These are phyloP conservation scores for Beauveria sp. DNA, from an alignment of 2,329 filamentous ascomycete species.

Conservation along the genomic window DNA sequence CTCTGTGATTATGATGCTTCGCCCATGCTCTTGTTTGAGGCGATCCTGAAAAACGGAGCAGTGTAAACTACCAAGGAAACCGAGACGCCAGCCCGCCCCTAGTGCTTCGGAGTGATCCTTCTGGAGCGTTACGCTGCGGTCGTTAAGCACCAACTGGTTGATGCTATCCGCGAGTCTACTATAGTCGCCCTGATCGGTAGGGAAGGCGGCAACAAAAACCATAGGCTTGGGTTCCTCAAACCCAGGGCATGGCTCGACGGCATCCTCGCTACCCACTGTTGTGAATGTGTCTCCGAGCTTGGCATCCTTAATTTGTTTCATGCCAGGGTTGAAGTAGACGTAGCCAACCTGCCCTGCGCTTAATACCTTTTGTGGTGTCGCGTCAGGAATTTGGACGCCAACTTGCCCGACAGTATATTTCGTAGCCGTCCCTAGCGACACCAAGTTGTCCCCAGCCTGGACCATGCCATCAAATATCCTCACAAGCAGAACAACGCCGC, in stretches of 20 bases:
- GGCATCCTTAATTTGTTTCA: slow-evolving; percentile 94
- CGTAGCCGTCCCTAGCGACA: slow-evolving; percentile 79
- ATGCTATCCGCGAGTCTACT: slow-evolving; percentile 87
- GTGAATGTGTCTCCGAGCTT: slow-evolving; percentile 96
- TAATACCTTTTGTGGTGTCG: slow-evolving; percentile 71
- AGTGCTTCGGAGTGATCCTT: slow-evolving; percentile 94
- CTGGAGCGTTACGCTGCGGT: slow-evolving; percentile 85
- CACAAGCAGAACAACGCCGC: slow-evolving; percentile 85
- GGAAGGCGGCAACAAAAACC: slow-evolving; percentile 97
- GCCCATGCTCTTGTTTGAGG: slow-evolving; percentile 85
- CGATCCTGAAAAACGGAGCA: slow-evolving; percentile 99
- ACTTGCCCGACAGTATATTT: slow-evolving; percentile 95
- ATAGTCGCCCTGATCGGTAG: slow-evolving; percentile 84
- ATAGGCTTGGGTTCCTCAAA: slow-evolving; percentile 98
- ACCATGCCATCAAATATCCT: slow-evolving; percentile 85
- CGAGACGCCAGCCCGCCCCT: slow-evolving; percentile 87
- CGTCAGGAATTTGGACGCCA: slow-evolving; percentile 88
- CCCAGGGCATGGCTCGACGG: slow-evolving; percentile 75
- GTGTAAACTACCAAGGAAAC: slow-evolving; percentile 92
- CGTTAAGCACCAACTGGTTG: slow-evolving; percentile 86
- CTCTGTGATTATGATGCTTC: slow-evolving; percentile 92
- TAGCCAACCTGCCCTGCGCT: slow-evolving; percentile 94
- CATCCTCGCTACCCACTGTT: slow-evolving; percentile 64
- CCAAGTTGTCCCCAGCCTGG: slow-evolving; percentile 73
- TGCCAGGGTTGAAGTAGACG: slow-evolving; percentile 93